phyloP scores from a whole-genome alignment of 2,329 filamentous ascomycete genomes.

The Epichloe scottii region DNA sequence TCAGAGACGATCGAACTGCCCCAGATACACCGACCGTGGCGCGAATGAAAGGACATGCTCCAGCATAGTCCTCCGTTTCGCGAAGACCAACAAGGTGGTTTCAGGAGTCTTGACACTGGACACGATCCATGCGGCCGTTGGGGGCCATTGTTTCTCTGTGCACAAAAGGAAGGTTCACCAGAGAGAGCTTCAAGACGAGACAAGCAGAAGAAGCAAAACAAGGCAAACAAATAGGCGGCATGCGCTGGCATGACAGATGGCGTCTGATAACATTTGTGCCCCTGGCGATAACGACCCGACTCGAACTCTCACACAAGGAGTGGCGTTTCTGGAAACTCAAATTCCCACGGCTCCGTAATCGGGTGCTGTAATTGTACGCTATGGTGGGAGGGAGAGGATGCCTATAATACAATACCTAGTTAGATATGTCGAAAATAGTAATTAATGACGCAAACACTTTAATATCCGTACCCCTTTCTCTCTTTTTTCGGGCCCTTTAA shows the following conservation, averaged over 20 bases:
- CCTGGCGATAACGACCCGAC: too few species aligned
- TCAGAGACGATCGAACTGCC: slow-evolving; percentile 10
- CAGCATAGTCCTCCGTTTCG: neutral
- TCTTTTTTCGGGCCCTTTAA: too few species aligned
- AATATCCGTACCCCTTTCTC: neutral
- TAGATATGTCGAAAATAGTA: neutral
- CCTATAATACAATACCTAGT: neutral
- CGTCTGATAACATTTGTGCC: too few species aligned
- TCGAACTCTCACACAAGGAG: neutral
- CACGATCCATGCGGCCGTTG: neutral
- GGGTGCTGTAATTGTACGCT: neutral
- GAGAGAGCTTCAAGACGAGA: too few species aligned
- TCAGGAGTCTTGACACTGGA: neutral
- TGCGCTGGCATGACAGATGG: neutral
- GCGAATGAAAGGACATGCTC: neutral
- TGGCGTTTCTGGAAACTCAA: neutral
- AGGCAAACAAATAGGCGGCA: neutral
- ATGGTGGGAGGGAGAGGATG: neutral
- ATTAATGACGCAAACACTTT: neutral
- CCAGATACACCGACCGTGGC: slow-evolving; percentile 12
- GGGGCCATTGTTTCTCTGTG: too few species aligned
- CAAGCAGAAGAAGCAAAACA: too few species aligned
- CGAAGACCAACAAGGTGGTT: neutral
- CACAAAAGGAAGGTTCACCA: too few species aligned
- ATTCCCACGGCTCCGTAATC: neutral